phyloP scores from a whole-genome alignment of 495 filamentous ascomycete species.

The Haplographium delicatum region DNA sequence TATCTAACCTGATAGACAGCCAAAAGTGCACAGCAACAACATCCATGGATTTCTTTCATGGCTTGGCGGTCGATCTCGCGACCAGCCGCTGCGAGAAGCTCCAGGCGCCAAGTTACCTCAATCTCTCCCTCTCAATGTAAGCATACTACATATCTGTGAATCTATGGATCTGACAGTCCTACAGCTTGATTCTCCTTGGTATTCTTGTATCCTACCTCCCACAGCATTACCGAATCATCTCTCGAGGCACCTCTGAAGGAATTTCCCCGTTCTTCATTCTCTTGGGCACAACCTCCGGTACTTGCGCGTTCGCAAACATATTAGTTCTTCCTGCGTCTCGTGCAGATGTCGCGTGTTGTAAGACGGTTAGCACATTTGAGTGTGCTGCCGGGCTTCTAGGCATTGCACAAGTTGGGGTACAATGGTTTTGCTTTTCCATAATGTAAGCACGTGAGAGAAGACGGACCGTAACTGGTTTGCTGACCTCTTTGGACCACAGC shows the following conservation, averaged over 20 bases:
- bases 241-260: conserved; percentile 82
- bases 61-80: conserved; percentile 2
- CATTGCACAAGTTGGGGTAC: conserved; percentile 80
- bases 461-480: not conserved
- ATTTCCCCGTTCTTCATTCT: conserved; percentile 93
- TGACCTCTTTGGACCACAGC: conserved; percentile 35
- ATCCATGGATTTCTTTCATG: conserved; percentile 15
- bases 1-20: too few species aligned
- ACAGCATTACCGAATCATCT: conserved; percentile 87
- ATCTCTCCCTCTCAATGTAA: conserved; percentile 45
- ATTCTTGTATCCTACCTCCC: conserved; percentile 93
- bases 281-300: conserved; percentile 82
- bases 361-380: conserved; percentile 68
- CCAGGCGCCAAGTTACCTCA: conserved; percentile 48
- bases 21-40: too few species aligned
- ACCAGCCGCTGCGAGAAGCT: conserved; percentile 42
- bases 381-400: conserved; percentile 83
- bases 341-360: conserved; percentile 79
- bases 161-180: not conserved
- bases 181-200: conserved; percentile 78
- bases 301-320: conserved; percentile 86
- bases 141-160: not conserved
- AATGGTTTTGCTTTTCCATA: conserved; percentile 85
- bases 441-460: conserved; percentile 55
- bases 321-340: conserved; percentile 72